Percentiles rank a stretch among this genome's conserved stretches.
phyloP scores from a whole-genome alignment of 2,329 filamentous ascomycete genomes.

The Calonectria multiphialidica region DNA sequence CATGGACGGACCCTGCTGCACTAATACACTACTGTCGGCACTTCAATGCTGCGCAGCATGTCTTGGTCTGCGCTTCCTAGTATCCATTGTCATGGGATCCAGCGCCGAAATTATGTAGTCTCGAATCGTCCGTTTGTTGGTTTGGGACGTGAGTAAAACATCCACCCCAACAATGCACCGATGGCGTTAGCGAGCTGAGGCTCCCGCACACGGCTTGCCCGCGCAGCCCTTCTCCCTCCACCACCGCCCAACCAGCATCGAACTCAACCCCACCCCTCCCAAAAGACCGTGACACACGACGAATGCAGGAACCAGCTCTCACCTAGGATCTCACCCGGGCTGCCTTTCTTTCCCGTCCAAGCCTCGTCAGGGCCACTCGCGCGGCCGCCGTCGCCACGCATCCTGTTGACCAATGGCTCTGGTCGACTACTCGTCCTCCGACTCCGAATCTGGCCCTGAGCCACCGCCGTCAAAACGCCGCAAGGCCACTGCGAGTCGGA shows the following conservation, averaged over 20 bases:
- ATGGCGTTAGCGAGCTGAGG: conserved; percentile 6
- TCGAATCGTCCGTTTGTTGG: neutral
- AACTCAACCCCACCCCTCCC: conserved; percentile 9
- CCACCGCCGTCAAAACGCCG: conserved; percentile 50
- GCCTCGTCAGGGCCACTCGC: neutral
- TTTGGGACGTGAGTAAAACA: neutral
- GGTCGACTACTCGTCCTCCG: conserved; percentile 68
- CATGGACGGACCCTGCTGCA: conserved; percentile 7
- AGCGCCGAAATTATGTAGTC: neutral
- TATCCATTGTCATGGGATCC: neutral
- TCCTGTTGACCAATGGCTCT: conserved; percentile 62
- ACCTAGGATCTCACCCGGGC: neutral
- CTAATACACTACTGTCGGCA: neutral
- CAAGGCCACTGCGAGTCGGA: conserved; percentile 42
- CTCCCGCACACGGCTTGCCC: neutral
- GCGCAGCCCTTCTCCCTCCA: neutral
- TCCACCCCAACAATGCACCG: conserved; percentile 12
- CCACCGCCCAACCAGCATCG: neutral
- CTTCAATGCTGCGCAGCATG: conserved; percentile 5
- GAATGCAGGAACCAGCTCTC: conserved; percentile 21
- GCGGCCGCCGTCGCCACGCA: neutral
- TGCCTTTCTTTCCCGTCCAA: neutral
- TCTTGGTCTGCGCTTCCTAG: neutral
- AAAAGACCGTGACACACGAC: neutral
- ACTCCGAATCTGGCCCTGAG: conserved; percentile 32